phyloP scores from a whole-genome alignment of 495 filamentous ascomycete species.

The Aspergillus leporis region DNA sequence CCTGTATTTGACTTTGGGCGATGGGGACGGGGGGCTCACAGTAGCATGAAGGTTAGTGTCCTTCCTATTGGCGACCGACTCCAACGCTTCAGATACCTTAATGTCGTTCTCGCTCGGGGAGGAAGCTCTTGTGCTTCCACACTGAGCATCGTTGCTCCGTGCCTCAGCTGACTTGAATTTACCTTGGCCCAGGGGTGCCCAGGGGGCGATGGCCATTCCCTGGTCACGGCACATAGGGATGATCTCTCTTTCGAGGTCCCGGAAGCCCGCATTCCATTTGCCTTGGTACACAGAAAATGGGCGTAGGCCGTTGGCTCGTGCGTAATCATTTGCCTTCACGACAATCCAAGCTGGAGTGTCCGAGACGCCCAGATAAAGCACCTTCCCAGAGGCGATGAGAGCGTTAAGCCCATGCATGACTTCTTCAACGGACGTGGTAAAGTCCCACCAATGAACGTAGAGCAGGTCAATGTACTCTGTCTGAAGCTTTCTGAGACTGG shows the following conservation, averaged over 20 bases:
- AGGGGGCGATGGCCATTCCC: slow-evolving; percentile 68
- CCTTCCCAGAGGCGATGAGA: slow-evolving; percentile 41
- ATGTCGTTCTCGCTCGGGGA: slow-evolving; percentile 12
- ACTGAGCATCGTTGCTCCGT: slow-evolving; percentile 6
- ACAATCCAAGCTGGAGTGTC: slow-evolving; percentile 46
- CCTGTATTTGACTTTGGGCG: neutral
- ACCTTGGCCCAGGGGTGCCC: slow-evolving; percentile 37
- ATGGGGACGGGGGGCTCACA: slow-evolving; percentile 4
- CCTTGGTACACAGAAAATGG: slow-evolving; percentile 72
- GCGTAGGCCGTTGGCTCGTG: slow-evolving; percentile 47
- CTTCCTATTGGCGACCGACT: slow-evolving; percentile 12
- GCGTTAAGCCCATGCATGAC: slow-evolving; percentile 45
- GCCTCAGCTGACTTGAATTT: slow-evolving; percentile 31
- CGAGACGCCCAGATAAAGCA: slow-evolving; percentile 48
- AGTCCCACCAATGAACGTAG: slow-evolving; percentile 51
- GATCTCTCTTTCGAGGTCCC: slow-evolving; percentile 71
- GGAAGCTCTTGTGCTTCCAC: neutral
- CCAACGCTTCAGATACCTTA: slow-evolving; percentile 16
- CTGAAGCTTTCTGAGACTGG: slow-evolving; percentile 59
- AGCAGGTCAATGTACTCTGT: slow-evolving; percentile 63
- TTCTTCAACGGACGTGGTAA: slow-evolving; percentile 43
- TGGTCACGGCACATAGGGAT: slow-evolving; percentile 65
- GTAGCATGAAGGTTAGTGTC: slow-evolving; percentile 15
- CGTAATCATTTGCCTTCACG: slow-evolving; percentile 35
- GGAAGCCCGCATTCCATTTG: slow-evolving; percentile 55